phyloP scores from a whole-genome alignment of 805 yeast genomes.

The Metschnikowia noctiluminum region DNA sequence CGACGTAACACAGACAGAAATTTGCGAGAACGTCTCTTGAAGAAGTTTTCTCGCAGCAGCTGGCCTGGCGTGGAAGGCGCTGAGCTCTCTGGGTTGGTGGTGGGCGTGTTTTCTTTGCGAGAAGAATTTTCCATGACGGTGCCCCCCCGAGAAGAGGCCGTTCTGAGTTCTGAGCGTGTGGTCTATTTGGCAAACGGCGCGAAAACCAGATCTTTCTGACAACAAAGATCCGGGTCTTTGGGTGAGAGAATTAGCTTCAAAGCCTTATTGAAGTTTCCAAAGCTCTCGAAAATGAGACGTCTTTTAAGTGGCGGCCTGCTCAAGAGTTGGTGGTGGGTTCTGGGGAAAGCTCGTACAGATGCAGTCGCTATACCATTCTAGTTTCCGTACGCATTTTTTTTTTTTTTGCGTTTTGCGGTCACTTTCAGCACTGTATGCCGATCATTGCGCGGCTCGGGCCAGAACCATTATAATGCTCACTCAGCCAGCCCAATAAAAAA shows the following conservation, averaged over 20 bases:
- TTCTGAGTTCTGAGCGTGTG: not conserved
- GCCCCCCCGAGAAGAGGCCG: conserved; percentile 6
- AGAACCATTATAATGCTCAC: not conserved
- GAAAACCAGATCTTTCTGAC: not conserved
- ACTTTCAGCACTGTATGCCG: not conserved
- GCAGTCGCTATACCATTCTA: not conserved
- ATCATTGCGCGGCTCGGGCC: not conserved
- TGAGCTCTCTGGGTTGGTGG: conserved; percentile 13
- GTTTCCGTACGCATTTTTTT: not conserved
- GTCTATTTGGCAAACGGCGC: not conserved
- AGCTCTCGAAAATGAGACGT: too few species aligned
- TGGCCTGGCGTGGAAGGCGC: conserved; percentile 9
- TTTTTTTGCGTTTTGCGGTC: not conserved
- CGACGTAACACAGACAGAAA: conserved; percentile 33
- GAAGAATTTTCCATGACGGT: conserved; percentile 12
- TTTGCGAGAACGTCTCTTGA: conserved; percentile 9
- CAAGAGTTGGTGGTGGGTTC: not conserved
- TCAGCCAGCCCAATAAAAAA: not conserved
- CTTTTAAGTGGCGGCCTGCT: not conserved
- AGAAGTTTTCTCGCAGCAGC: conserved; percentile 1
- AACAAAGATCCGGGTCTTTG: not conserved
- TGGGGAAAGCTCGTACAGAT: not conserved
- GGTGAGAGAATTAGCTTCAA: not conserved
- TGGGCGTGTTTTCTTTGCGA: conserved; percentile 12
- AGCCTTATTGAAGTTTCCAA: not conserved